Evolutionary conservation across 164 flowering plant genomes (phyloP), one percentile per base, ranked within the genome.

Genomic region (Vitis labrusca): DNA sequence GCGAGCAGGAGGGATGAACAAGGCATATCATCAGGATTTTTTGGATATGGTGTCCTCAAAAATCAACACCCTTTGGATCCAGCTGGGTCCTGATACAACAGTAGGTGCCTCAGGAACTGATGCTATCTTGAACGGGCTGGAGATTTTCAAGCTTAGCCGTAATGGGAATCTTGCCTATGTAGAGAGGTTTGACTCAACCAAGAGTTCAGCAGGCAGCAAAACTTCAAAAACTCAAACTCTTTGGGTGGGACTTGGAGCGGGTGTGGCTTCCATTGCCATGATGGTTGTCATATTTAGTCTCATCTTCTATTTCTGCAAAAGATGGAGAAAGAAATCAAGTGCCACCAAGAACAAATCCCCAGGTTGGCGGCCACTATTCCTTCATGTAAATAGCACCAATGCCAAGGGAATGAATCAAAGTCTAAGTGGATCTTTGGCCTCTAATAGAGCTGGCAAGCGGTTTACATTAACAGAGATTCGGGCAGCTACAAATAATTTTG

Each of bases 91-190:
- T 23, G 89, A 84, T 47, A 70, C 81, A 3, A 53, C 85, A 8
- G 74, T 74, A 19, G 84, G 84, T 63, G 84, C 84, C 59, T 73
- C 85, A 44, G 84, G 79, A 23, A 23, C 27, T 23, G 27, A 23
- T 23, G 27, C 27, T 23, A 23, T 23, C 27, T 23, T 23, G 27
- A 23, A 23, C 2, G 97, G 95, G 10, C 74, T 92, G 75, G 97
- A 92, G 75, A 80, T 92, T 71, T 89, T 89, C 77, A 91, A 91
- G 80, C 82, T 91, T 56, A 88, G 93, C 77, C 77, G 78, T 60
- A 77, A 71, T 77, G 93, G 88, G 49, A 83, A 87, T 75, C 91
- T 89, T 70, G 92, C 93, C 9, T 64, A 80, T 73, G 70, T 65
- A 15, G 73, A 68, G 55, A 74, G 16, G 13, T 64, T 48, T 49